Base-by-base conservation (phyloP, 805 yeast genomes). In the Saccharomycopsis oosterbeekiorum region DNA sequence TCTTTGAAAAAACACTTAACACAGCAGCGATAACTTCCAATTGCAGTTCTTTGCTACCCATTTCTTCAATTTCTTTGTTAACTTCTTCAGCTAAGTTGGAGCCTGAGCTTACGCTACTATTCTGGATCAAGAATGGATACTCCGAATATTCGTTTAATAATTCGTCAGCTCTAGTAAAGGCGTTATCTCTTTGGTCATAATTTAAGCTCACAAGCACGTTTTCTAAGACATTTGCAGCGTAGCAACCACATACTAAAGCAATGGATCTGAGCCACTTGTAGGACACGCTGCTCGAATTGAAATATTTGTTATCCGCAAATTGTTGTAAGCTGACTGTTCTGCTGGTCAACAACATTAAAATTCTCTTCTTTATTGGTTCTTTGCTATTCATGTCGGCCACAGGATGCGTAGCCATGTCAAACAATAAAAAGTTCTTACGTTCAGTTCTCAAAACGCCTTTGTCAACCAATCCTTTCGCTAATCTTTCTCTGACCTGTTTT, bases 401-500 rank as follows among this genome's bases (percentile, higher is more conserved):
- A 8, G 99, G 99, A 74, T 96, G 99, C 9, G 99, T 94, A 37
- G 99, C 97, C 97, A 94, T 94, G 73, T 94, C 99, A 68, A 94
- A 94, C 59, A 94, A 77, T 69, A 94, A 84, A 71, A 94, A 94
- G 75, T 90, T 94, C 72, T 92, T 90, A 73, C 96, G 84, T 74
- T 94, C 99, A 8, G 99, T 94, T 76, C 97, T 85, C 69, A 96
- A 80, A 55, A 94, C 86, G 24, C 99, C 98, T 75, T 94, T 94
- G 73, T 94, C 99, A 43, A 96, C 99, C 59, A 94, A 79, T 0
- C 99, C 99, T 74, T 94, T 94, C 60, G 97, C 96, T 65, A 94
- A 79, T 68, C 99, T 81, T 75, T 94, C 99, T 70, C 99, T 84
- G 4, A 94, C 99, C 76, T 94, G 99, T 71, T 94, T 94, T 72